Base-by-base conservation (phyloP, 768 basidiomycete species). In the Lactarius indigo region DNA sequence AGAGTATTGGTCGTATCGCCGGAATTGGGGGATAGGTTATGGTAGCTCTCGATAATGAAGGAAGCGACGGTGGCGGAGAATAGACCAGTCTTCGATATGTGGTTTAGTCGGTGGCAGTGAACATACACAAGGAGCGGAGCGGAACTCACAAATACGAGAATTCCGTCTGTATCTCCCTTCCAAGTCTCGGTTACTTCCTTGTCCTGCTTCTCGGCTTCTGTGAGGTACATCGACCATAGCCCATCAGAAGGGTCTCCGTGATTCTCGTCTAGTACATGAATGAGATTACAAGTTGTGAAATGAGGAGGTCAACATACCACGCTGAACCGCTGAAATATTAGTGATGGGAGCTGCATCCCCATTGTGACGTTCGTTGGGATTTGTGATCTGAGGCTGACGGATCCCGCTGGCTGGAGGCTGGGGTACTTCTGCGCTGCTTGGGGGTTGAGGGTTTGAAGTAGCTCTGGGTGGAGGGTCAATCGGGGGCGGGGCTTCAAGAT, bases 21-120 rank as follows among this genome's bases (percentile, higher is more conserved):
- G 6, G 60, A 56, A 30, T 68, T 55, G 3, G 68, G 66, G 15
- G 39, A 57, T 26, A 69, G 20, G 0, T 44, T 39, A 26, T 58
- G 57, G 31, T 69, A 69, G 52, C 61, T 68, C 37, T 68, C 66
- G 13, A 68, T 57, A 37, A 69, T 58, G 47, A 69, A 64, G 37
- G 69, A 35, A 9, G 69, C 59, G 39, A 68, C 41, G 9, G 63
- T 68, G 10, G 62, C 67, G 1, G 69, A 68, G 39, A 70, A 70
- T 1, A 69, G 59, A 57, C 68, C 62, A 2, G 68, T 61, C 68
- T 69, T 55, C 12, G 15, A 23, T 2, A 17, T 57, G 23, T 33
- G 20, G n/a, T 9, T 55, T n/a, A 64, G 28, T 17, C 2, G 5
- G n/a, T n/a, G n/a, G n/a, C n/a, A n/a, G 12, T 6, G 26, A 18